Percentiles rank a stretch among this genome's conserved stretches.
Conservation (phyloP, 176 grass and related monocot genomes). For the Zoysia pacifica region DNA sequence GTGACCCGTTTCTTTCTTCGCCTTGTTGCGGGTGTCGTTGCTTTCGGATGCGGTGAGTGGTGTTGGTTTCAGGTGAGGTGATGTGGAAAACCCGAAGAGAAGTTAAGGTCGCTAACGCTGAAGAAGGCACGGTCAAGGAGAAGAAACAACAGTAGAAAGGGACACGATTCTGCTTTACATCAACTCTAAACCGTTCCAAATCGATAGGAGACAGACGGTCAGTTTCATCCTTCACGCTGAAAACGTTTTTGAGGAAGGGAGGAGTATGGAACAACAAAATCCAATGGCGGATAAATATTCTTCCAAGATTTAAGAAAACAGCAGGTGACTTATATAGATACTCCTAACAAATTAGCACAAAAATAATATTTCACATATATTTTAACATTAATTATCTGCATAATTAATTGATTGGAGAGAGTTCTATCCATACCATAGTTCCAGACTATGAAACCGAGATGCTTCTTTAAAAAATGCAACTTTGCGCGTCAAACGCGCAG, state of each 20-base stretch:
- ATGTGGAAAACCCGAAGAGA: conserved; percentile 28
- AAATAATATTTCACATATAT: neutral
- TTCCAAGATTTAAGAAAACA: neutral
- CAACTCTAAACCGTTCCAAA: conserved; percentile 6
- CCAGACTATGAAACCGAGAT: neutral
- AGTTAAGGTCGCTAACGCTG: neutral
- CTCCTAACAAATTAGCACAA: neutral
- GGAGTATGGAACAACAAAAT: neutral
- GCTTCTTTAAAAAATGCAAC: neutral
- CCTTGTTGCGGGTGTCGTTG: neutral
- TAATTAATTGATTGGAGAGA: neutral
- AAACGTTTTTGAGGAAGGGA: neutral
- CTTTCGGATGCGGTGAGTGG: conserved; percentile 11
- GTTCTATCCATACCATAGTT: neutral
- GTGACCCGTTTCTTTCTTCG: neutral
- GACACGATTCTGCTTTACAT: neutral
- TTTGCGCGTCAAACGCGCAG: neutral
- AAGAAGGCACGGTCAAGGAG: neutral
- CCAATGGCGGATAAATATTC: neutral
- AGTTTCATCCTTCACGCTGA: neutral
- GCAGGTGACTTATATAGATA: neutral
- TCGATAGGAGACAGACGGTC: neutral
- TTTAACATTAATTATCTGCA: neutral
- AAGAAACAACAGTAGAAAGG: conserved; percentile 2
- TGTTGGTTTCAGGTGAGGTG: conserved; percentile 21